These are phyloP conservation scores for Drosera capensis DNA, from an alignment of 148 eudicot genomes.

Conservation along the genomic window DNA sequence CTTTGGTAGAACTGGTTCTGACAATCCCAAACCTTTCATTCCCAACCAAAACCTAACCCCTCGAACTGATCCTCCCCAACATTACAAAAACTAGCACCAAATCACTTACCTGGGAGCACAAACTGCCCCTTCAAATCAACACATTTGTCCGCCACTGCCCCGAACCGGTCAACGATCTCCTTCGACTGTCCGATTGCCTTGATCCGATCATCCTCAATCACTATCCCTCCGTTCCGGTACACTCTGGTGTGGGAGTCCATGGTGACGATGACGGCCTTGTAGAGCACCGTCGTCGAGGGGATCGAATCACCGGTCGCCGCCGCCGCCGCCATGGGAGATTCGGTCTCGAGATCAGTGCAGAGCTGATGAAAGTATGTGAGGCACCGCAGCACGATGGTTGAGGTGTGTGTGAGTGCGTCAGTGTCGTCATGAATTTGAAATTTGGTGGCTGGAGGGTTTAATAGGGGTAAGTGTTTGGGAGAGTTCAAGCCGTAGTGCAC, in stretches of 20 bases:
- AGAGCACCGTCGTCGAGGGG: conserved; percentile 20
- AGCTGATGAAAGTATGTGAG: too few species aligned
- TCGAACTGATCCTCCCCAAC: background rate
- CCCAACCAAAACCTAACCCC: background rate
- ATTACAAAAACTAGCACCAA: background rate
- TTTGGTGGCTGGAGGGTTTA: too few species aligned
- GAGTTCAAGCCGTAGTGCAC: too few species aligned
- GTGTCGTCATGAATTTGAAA: too few species aligned
- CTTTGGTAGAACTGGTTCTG: too few species aligned
- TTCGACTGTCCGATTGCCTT: conserved; percentile 45
- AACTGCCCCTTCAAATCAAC: conserved; percentile 40
- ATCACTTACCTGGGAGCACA: conserved; percentile 43
- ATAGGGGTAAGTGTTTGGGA: too few species aligned
- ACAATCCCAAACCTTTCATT: background rate
- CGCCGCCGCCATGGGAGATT: too few species aligned
- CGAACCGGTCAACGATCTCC: conserved; percentile 30
- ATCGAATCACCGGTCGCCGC: too few species aligned
- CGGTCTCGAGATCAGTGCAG: too few species aligned
- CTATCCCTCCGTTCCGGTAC: conserved; percentile 50
- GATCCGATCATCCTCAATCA: conserved; percentile 33
- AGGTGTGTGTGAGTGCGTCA: too few species aligned
- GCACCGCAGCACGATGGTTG: too few species aligned
- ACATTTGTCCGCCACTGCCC: conserved; percentile 12
- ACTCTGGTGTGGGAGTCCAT: conserved; percentile 53
- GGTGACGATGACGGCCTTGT: conserved; percentile 53